phyloP scores from a whole-genome alignment of 768 basidiomycete genomes.

The Xerocomus spinulosus region DNA sequence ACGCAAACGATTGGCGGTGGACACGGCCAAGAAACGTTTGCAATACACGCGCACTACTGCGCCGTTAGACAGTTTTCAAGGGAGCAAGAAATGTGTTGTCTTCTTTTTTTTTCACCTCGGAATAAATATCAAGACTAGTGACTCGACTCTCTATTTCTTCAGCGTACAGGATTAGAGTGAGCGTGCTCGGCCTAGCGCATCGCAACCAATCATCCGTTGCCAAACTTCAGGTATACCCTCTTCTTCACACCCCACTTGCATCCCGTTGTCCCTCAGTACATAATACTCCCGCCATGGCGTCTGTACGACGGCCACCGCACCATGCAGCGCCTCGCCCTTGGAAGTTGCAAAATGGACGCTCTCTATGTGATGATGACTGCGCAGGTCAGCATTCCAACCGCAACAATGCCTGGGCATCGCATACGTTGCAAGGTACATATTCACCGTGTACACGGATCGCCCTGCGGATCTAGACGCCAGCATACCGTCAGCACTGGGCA shows the following conservation, averaged over 20 bases:
- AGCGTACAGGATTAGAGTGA: background rate
- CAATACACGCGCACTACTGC: too few relatives aligned
- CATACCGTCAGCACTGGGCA: conserved; percentile 18
- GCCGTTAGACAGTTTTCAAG: too few relatives aligned
- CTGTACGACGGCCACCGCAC: conserved; percentile 64
- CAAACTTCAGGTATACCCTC: conserved; percentile 62
- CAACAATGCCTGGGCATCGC: conserved; percentile 15
- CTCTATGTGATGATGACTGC: conserved; percentile 72
- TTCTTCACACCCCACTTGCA: conserved; percentile 74
- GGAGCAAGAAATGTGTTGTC: background rate
- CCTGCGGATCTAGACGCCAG: conserved; percentile 14
- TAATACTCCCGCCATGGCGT: conserved; percentile 66
- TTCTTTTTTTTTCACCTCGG: background rate
- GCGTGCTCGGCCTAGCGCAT: conserved; percentile 13
- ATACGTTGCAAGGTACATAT: conserved; percentile 64
- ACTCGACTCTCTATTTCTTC: background rate
- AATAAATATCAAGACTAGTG: background rate
- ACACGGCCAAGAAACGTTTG: too few relatives aligned
- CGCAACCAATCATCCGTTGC: conserved; percentile 55
- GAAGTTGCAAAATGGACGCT: conserved; percentile 60
- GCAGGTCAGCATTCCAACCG: background rate
- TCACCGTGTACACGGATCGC: conserved; percentile 40
- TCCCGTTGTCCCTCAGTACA: conserved; percentile 69
- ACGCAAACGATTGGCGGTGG: background rate
- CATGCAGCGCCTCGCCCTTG: conserved; percentile 45